A percentile compares a stretch with the other conserved stretches of the same genome.
These are phyloP conservation scores for Trametes punicea DNA, from an alignment of 768 basidiomycete species.

Conservation along the genomic window DNA sequence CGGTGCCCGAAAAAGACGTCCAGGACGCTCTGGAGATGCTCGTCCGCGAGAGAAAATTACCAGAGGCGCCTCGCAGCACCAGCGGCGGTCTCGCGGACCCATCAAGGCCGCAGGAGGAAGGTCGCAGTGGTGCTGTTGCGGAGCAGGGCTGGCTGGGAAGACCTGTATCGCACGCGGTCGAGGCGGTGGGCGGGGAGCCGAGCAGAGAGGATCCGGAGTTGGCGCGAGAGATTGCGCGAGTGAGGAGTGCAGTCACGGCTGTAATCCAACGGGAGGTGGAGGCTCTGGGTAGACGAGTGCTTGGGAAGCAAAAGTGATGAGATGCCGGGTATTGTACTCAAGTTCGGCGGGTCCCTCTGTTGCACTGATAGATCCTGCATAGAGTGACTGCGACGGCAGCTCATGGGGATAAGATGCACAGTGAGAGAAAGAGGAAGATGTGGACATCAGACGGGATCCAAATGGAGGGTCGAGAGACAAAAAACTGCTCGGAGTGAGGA, in stretches of 20 bases:
- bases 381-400: too few species aligned
- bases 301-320: not conserved
- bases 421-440: too few species aligned
- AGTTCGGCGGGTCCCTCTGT: too few species aligned
- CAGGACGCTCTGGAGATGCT: constrained; percentile 19
- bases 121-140: not conserved
- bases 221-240: constrained; percentile 16
- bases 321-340: too few species aligned
- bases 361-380: too few species aligned
- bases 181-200: not conserved
- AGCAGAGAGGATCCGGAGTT: not conserved
- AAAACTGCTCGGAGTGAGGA: constrained; percentile 6
- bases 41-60: constrained; percentile 1
- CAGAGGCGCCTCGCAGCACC: not conserved
- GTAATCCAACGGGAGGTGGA: constrained; percentile 31
- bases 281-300: constrained; percentile 23
- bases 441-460: too few species aligned
- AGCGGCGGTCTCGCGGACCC: constrained; percentile 1
- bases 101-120: constrained; percentile 10
- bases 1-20: constrained; percentile 48
- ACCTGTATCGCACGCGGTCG: constrained; percentile 3
- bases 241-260: constrained; percentile 31
- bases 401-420: too few species aligned
- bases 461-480: too few species aligned
- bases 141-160: constrained; percentile 14